Evolutionary conservation across 495 filamentous ascomycete species (phyloP), one percentile per base, ranked within the genome.

Genomic region (Hypomontagnella submonticulosa): DNA sequence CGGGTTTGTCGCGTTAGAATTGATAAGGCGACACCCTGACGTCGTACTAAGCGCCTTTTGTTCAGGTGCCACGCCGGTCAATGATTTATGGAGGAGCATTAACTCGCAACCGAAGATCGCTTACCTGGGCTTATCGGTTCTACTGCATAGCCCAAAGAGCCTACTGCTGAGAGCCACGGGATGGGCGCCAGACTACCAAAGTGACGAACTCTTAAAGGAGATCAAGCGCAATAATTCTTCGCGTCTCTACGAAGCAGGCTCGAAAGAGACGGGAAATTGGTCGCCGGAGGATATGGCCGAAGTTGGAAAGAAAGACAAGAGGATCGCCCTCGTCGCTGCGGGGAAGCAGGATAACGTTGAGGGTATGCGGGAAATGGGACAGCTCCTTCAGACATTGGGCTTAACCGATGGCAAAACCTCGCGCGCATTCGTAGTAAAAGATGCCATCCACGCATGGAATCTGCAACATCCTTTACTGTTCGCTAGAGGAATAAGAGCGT

Each of bases 371-470:
- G 63, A 61, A 20, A 70, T 71, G 48, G 75, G 64, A 18, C 23
- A 57, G 20, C 55, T 71, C 3, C 57, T 74, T 30, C 40, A 57
- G 32, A 65, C 61, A 23, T 33, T 67, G 38, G 72, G 66, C 30
- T 23, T 54, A 18, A 57, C 16, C 11, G 55, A 61, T 4, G 61
- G 66, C 52, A 50, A 52, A 12, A 38, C 63, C 11, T 66, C 66
- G 3, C 32, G 63, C 54, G 75, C 69, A 19, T 66, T 76, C 13
- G 37, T 76, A 40, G 72, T 79, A n/a, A 67, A 38, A 43, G 70
- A 64, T 9, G 73, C 69, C 16, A 61, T 67, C 19, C 75, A 79
- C 63, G 73, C 67, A 13, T 79, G 76, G 75, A 67, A 77, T 63
- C 41, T 77, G 40, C 76, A 79, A 42, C 36, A 69, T 42, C 75